Evolutionary conservation across 2,329 filamentous ascomycete genomes (phyloP).

Genomic region (Trichocomaceae sp.): DNA sequence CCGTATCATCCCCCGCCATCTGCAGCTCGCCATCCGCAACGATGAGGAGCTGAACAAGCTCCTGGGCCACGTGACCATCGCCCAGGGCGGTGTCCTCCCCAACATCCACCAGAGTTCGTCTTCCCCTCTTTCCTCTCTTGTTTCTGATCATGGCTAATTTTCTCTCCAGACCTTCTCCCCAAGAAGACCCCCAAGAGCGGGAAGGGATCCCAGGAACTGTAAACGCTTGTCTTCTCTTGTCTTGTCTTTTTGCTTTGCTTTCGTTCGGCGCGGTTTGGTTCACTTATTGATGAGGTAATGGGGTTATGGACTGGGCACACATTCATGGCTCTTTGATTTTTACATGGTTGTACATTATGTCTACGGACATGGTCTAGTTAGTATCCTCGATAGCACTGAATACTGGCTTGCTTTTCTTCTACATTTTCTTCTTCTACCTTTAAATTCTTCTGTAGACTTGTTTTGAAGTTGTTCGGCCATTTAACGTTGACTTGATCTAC

Average conservation of each 20-base stretch:
- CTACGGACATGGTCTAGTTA: slow-evolving; percentile 49
- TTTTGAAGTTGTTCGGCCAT: no score
- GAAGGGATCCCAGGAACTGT: slow-evolving; percentile 93
- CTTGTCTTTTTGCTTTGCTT: slow-evolving; percentile 53
- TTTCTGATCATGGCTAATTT: slow-evolving; percentile 17
- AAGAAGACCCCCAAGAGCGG: slow-evolving; percentile 98
- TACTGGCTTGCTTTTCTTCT: slow-evolving; percentile 34
- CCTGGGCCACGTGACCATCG: slow-evolving; percentile 90
- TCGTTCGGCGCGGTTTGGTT: slow-evolving; percentile 68
- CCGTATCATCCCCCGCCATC: slow-evolving; percentile 97
- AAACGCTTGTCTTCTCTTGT: slow-evolving; percentile 51
- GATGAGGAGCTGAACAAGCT: slow-evolving; percentile 99
- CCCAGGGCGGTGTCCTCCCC: slow-evolving; percentile 92
- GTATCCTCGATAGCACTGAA: no score
- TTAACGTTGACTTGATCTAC: no score
- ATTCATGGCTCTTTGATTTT: slow-evolving; percentile 51
- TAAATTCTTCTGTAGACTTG: no score
- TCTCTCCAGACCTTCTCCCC: slow-evolving; percentile 74
- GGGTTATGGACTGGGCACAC: slow-evolving; percentile 59
- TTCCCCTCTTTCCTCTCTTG: not conserved
- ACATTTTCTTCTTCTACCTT: no score
- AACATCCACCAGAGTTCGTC: slow-evolving; percentile 94
- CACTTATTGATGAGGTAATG: slow-evolving; percentile 65
- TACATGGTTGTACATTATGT: slow-evolving; percentile 58
- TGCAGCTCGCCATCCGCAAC: slow-evolving; percentile 98